Evolutionary conservation across 306 rosid species (phyloP).

Genomic region (Trichosanthes cucumerina): DNA sequence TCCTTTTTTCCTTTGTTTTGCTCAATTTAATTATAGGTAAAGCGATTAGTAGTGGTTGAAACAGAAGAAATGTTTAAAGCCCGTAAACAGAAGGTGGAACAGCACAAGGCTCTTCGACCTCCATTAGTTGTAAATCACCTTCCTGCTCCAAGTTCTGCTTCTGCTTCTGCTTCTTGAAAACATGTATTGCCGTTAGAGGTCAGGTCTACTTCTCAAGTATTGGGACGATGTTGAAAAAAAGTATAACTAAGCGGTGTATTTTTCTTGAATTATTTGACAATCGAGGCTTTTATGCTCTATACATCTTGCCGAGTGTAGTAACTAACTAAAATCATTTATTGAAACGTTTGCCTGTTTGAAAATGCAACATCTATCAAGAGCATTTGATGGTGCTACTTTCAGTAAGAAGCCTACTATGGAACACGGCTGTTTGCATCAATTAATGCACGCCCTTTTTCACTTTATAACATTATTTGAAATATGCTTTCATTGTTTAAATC

Average conservation of each 20-base stretch:
- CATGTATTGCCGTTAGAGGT: conserved; percentile 17
- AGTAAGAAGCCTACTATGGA: neutral
- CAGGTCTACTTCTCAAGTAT: conserved; percentile 18
- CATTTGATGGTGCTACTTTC: neutral
- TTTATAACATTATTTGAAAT: neutral
- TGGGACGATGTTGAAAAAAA: conserved; percentile 14
- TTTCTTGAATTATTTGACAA: conserved; percentile 10
- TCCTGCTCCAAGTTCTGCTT: conserved; percentile 31
- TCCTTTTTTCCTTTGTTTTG: conserved; percentile 10
- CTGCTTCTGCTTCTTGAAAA: conserved; percentile 35
- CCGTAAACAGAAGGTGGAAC: conserved; percentile 55
- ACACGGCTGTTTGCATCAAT: neutral
- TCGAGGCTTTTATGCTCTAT: conserved; percentile 3
- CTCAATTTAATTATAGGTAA: conserved; percentile 39
- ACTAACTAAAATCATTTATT: neutral
- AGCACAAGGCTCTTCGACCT: conserved; percentile 49
- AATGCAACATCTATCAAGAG: neutral
- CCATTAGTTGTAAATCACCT: conserved; percentile 60
- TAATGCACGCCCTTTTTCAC: neutral
- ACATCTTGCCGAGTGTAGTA: neutral
- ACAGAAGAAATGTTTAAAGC: conserved; percentile 85
- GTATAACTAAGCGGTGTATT: conserved; percentile 9
- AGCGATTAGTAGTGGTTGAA: conserved; percentile 77
- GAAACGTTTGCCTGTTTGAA: neutral
- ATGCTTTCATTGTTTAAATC: neutral